A percentile compares a stretch with the other conserved stretches of the same genome.
phyloP scores from a whole-genome alignment of 73 alveolate genomes.

The Paramecium primaurelia region DNA sequence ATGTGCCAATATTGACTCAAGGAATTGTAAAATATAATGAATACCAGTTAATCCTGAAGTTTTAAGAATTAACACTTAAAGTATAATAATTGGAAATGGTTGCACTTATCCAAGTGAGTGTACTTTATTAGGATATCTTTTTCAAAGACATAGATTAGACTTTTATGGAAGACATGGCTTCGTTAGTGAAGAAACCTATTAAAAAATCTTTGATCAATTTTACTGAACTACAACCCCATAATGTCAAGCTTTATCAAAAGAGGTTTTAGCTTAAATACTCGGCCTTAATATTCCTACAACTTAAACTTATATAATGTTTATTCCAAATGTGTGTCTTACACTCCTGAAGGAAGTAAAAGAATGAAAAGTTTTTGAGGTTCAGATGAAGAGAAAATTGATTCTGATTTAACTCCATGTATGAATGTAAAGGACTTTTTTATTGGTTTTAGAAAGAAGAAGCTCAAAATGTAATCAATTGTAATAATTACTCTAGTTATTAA shows the following conservation, averaged over 20 bases:
- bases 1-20: slow-evolving; percentile 81
- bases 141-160: neutral
- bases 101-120: slow-evolving; percentile 64
- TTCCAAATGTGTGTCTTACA: neutral
- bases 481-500: neutral
- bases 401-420: neutral
- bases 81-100: slow-evolving; percentile 83
- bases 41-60: neutral
- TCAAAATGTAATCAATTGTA: neutral
- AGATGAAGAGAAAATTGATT: neutral
- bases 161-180: slow-evolving; percentile 30
- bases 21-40: slow-evolving; percentile 45
- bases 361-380: neutral
- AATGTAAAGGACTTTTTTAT: neutral
- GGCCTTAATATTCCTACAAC: neutral
- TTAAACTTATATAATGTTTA: neutral
- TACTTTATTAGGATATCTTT: neutral
- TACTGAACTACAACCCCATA: neutral
- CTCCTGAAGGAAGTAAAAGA: neutral
- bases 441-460: neutral
- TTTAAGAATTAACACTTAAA: slow-evolving; percentile 70
- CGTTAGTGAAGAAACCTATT: neutral
- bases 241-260: neutral
- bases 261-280: neutral
- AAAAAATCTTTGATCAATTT: neutral